These are phyloP conservation scores for Hypericum perforatum DNA, from an alignment of 345 rosid species.

Conservation along the genomic window DNA sequence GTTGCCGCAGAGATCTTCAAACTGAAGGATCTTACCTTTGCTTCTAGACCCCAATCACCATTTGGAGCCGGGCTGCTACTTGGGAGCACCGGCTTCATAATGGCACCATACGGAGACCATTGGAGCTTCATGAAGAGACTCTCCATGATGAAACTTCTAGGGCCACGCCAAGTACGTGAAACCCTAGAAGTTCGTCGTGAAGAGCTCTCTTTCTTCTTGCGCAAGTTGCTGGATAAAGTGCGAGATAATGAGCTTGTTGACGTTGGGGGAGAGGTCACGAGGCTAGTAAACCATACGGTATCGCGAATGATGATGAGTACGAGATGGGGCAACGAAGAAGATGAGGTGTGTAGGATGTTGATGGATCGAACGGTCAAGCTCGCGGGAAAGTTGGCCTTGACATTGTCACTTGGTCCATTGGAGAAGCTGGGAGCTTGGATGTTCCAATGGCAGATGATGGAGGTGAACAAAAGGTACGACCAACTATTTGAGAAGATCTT, in stretches of 20 bases:
- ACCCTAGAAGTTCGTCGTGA: conserved; percentile 16
- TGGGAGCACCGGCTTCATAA: conserved; percentile 2
- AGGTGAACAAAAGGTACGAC: no score
- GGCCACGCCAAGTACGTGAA: conserved; percentile 18
- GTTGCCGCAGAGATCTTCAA: conserved; percentile 25
- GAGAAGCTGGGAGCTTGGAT: no score
- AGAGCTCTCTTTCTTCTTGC: conserved; percentile 20
- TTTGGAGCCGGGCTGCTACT: neutral
- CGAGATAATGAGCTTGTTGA: conserved; percentile 18
- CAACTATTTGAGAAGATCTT: no score
- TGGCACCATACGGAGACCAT: conserved; percentile 12
- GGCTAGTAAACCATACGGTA: conserved; percentile 16
- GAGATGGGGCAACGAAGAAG: conserved; percentile 12
- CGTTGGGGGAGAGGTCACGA: conserved; percentile 27
- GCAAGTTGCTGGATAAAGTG: conserved; percentile 18
- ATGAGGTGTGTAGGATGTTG: conserved; percentile 21
- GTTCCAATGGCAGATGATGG: no score
- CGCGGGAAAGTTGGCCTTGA: no score
- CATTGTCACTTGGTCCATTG: no score
- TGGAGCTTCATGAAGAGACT: conserved; percentile 45
- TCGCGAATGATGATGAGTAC: conserved; percentile 11
- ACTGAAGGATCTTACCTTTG: conserved; percentile 8
- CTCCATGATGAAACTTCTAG: conserved; percentile 26
- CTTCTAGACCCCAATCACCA: neutral
- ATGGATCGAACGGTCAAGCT: no score